These are phyloP conservation scores for Trichoderma arundinaceum DNA, from an alignment of 2,329 filamentous ascomycete species.

Conservation along the genomic window DNA sequence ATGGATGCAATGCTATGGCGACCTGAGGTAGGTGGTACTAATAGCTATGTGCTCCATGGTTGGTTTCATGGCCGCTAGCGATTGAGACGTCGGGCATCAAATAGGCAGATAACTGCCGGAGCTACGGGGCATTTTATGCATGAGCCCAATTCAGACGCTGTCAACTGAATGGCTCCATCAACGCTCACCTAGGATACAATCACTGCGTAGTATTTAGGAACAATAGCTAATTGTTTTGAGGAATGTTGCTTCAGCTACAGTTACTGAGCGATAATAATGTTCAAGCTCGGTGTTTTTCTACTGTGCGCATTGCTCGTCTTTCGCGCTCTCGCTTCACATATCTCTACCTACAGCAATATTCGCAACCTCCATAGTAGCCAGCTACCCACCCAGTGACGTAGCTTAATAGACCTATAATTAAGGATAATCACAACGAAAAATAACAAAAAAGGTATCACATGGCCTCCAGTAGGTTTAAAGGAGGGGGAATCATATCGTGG, in stretches of 20 bases:
- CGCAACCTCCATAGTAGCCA: no score
- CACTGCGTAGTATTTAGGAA: not conserved
- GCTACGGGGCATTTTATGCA: not conserved
- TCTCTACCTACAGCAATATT: no score
- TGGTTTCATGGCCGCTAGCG: not conserved
- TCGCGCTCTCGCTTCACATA: no score
- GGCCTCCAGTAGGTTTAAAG: constrained; percentile 2
- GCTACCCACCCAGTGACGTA: no score
- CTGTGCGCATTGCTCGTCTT: no score
- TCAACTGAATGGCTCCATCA: not conserved
- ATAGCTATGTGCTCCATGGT: no score
- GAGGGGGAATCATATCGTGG: constrained; percentile 21
- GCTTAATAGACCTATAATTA: not conserved
- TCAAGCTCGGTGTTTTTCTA: not conserved
- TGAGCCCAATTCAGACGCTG: not conserved
- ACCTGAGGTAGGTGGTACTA: no score
- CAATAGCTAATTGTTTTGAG: not conserved
- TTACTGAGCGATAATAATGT: not conserved
- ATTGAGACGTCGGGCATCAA: not conserved
- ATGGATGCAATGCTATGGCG: no score
- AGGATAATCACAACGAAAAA: not conserved
- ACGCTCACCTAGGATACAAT: no score
- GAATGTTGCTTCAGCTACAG: not conserved
- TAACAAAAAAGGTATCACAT: constrained; percentile 17
- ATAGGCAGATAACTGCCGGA: not conserved